These are phyloP conservation scores for Alnus rubra DNA, from an alignment of 306 rosid genomes.

Conservation along the genomic window DNA sequence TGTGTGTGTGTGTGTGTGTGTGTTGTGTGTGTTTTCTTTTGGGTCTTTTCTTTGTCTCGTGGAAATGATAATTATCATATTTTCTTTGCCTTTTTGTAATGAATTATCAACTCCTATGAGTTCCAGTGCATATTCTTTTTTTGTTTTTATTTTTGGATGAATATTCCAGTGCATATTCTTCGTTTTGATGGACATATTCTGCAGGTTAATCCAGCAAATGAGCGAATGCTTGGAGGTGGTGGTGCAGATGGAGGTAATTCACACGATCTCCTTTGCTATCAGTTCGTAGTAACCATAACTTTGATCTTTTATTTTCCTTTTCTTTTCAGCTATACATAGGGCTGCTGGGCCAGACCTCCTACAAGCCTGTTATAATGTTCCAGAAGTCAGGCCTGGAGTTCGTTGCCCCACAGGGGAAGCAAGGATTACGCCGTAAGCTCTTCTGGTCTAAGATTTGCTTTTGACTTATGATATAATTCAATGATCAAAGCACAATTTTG, in stretches of 20 bases:
- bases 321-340: constrained; percentile 66
- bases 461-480: background rate
- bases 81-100: too few relatives aligned
- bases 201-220: constrained; percentile 93
- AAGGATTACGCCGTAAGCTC: constrained; percentile 72
- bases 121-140: too few relatives aligned
- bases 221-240: constrained; percentile 93
- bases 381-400: constrained; percentile 65
- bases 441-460: background rate
- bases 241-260: constrained; percentile 92
- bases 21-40: too few relatives aligned
- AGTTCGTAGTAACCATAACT: background rate
- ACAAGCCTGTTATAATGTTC: constrained; percentile 65
- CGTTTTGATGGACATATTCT: background rate
- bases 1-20: too few relatives aligned
- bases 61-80: too few relatives aligned
- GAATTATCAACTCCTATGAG: too few relatives aligned
- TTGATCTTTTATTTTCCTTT: background rate
- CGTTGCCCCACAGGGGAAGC: constrained; percentile 97
- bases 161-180: too few relatives aligned
- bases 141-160: too few relatives aligned
- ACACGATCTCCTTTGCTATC: background rate
- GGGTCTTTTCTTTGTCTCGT: background rate
- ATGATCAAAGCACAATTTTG: background rate
- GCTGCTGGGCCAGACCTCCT: constrained; percentile 86